Conservation (phyloP, 768 basidiomycete genomes). For the Rhodotorula kratochvilovae region DNA sequence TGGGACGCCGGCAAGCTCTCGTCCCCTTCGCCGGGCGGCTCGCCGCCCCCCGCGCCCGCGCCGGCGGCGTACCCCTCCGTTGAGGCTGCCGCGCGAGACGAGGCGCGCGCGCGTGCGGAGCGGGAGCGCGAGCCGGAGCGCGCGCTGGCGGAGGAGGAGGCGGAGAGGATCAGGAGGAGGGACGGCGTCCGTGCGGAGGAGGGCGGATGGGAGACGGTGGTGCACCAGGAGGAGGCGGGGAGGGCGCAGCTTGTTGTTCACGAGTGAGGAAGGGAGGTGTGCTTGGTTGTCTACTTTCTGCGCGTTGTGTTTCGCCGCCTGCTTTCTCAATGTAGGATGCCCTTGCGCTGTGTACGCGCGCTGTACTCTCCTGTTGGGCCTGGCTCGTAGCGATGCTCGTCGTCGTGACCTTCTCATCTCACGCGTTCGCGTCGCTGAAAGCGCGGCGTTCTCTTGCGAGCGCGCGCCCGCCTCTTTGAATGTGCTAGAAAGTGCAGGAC, state of each 20-base stretch:
- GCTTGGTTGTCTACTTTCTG: too few species aligned
- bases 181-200: conserved; percentile 20
- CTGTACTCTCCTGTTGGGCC: too few species aligned
- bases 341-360: too few species aligned
- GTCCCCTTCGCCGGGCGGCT: background rate
- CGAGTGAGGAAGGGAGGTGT: too few species aligned
- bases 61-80: conserved; percentile 15
- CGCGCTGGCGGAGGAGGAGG: background rate
- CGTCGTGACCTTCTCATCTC: background rate
- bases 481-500: too few species aligned
- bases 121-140: background rate
- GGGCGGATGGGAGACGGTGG: conserved; percentile 27
- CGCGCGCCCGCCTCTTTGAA: background rate
- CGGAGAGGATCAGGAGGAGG: conserved; percentile 1
- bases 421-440: background rate
- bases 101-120: background rate
- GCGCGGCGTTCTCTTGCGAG: background rate
- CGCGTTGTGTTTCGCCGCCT: too few species aligned
- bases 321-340: too few species aligned
- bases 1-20: conserved; percentile 28
- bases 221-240: conserved; percentile 24
- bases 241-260: background rate
- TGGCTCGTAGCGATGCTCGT: background rate
- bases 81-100: background rate
- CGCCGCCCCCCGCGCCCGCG: background rate